Percentiles rank a stretch among this genome's conserved stretches.
phyloP scores from a whole-genome alignment of 495 filamentous ascomycete species.

The Arthonia radiata region DNA sequence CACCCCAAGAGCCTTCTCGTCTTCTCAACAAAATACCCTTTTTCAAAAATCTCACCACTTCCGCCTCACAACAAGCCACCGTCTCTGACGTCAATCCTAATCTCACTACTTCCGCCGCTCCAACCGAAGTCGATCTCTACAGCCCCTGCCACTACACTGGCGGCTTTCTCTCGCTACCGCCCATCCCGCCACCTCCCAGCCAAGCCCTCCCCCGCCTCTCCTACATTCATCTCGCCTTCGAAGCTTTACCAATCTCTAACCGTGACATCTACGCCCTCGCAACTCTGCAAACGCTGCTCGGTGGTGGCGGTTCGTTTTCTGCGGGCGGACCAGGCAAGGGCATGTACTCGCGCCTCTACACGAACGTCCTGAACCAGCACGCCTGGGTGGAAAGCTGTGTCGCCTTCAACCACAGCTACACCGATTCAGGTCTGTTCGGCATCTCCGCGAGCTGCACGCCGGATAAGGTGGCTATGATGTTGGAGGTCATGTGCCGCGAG shows the following conservation, averaged over 20 bases:
- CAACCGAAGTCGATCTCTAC: slow-evolving; percentile 24
- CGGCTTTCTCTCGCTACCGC: slow-evolving; percentile 65
- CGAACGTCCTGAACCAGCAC: slow-evolving; percentile 90
- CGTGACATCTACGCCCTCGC: slow-evolving; percentile 90
- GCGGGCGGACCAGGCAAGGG: slow-evolving; percentile 94
- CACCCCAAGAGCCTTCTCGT: slow-evolving; percentile 25
- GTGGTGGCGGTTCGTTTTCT: slow-evolving; percentile 91
- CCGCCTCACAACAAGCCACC: slow-evolving; percentile 34
- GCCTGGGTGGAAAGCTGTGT: slow-evolving; percentile 90
- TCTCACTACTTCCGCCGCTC: slow-evolving; percentile 12
- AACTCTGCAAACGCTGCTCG: slow-evolving; percentile 87
- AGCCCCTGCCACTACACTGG: slow-evolving; percentile 73
- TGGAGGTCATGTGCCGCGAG: slow-evolving; percentile 85
- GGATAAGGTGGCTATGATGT: slow-evolving; percentile 45
- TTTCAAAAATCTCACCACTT: slow-evolving; percentile 67
- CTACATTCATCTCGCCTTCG: slow-evolving; percentile 85
- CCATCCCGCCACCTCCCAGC: slow-evolving; percentile 49
- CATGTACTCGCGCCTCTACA: slow-evolving; percentile 95
- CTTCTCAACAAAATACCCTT: slow-evolving; percentile 76
- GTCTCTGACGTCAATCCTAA: no score
- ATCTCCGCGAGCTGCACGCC: slow-evolving; percentile 73
- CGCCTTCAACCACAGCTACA: slow-evolving; percentile 92
- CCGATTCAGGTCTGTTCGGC: slow-evolving; percentile 82
- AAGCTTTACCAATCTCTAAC: slow-evolving; percentile 73
- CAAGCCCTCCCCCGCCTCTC: slow-evolving; percentile 60